Conservation (phyloP, 177 flowering plant genomes). For the Vitis hybrid region DNA sequence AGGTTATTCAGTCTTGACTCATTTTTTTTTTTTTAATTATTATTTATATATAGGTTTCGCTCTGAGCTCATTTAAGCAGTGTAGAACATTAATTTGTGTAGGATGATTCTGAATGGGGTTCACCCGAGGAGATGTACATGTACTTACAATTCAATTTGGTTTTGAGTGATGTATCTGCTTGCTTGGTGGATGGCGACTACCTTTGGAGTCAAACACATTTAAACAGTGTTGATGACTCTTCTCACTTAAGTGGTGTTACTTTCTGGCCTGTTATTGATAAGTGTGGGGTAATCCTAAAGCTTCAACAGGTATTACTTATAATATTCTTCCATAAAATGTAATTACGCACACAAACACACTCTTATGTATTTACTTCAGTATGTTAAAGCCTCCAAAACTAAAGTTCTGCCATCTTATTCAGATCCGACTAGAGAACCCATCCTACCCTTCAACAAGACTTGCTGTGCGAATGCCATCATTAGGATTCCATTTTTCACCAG, state of each 20-base stretch:
- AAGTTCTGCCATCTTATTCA: conserved; percentile 22
- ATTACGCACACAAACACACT: too few relatives aligned
- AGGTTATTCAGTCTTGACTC: background rate
- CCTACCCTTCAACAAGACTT: conserved; percentile 78
- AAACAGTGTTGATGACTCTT: conserved; percentile 23
- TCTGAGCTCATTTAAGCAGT: background rate
- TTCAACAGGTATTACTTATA: conserved; percentile 72
- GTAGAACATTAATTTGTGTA: conserved; percentile 23
- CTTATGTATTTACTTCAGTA: background rate
- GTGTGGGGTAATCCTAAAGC: conserved; percentile 73
- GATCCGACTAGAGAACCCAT: conserved; percentile 69
- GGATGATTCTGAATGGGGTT: conserved; percentile 56
- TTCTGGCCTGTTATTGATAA: conserved; percentile 88
- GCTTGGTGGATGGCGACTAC: conserved; percentile 92
- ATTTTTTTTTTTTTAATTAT: background rate
- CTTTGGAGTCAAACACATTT: conserved; percentile 49
- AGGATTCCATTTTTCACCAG: conserved; percentile 93
- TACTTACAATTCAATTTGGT: conserved; percentile 85
- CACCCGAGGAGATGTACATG: conserved; percentile 51
- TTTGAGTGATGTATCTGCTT: conserved; percentile 92
- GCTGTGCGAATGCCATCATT: conserved; percentile 81
- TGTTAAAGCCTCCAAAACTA: background rate
- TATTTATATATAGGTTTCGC: background rate
- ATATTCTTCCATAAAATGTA: background rate
- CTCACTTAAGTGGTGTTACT: conserved; percentile 16